Conservation (phyloP, 1,284 basidiomycete genomes). For the Fomitopsis schrenkii region DNA sequence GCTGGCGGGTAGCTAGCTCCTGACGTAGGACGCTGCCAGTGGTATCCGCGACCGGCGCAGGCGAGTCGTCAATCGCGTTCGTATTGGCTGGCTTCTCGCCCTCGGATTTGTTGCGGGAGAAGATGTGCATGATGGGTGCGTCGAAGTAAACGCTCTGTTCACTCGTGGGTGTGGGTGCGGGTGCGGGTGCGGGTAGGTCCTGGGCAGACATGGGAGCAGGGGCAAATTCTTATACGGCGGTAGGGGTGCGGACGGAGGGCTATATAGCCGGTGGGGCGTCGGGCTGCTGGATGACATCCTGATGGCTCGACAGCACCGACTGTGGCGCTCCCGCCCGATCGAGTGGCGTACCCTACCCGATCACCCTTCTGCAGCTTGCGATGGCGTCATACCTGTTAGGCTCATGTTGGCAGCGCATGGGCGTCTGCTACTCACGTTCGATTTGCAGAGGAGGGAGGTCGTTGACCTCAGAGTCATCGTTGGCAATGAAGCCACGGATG, state of each 20-base stretch:
- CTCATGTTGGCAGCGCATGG: no score
- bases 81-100: neutral
- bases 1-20: neutral
- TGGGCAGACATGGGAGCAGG: neutral
- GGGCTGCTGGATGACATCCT: neutral
- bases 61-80: neutral
- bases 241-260: neutral
- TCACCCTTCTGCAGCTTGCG: neutral
- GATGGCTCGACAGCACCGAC: neutral
- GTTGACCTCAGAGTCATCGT: no score
- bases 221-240: neutral
- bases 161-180: conserved; percentile 25
- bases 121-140: conserved; percentile 31
- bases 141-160: conserved; percentile 37
- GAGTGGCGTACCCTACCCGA: neutral
- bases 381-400: neutral
- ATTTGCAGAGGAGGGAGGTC: no score
- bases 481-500: no score
- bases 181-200: neutral
- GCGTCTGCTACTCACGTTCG: no score
- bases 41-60: neutral
- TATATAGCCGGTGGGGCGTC: neutral
- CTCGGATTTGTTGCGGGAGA: conserved; percentile 10
- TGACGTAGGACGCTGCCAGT: neutral
- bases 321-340: neutral